Percentiles rank a stretch among this genome's conserved stretches.
These are phyloP conservation scores for Eutypa lata DNA, from an alignment of 2,329 filamentous ascomycete genomes.

Conservation along the genomic window DNA sequence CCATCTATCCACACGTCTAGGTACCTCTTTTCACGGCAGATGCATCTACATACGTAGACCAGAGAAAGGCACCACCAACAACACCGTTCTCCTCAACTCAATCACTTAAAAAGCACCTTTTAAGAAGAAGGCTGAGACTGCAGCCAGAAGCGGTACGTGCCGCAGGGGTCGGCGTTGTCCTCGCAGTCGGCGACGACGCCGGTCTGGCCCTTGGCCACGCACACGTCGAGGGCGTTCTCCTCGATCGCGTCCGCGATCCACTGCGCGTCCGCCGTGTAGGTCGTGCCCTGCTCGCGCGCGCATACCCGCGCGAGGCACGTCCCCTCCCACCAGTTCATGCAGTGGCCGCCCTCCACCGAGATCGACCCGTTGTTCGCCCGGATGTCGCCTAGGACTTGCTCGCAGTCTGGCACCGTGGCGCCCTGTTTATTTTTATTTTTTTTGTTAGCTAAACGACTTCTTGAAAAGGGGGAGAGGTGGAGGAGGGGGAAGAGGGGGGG, in stretches of 20 bases:
- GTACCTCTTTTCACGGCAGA: too few relatives aligned
- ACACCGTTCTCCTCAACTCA: too few relatives aligned
- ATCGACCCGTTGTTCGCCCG: conserved; percentile 7
- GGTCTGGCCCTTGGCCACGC: conserved; percentile 6
- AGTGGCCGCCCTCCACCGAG: conserved; percentile 8
- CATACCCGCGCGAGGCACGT: conserved; percentile 9
- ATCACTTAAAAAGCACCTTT: neutral
- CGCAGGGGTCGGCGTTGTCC: conserved; percentile 8
- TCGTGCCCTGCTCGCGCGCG: conserved; percentile 45
- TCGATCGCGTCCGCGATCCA: conserved; percentile 52
- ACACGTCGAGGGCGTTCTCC: conserved; percentile 6
- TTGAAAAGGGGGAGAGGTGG: too few relatives aligned
- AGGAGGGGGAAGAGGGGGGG: neutral
- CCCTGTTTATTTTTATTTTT: conserved; percentile 7
- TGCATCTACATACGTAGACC: too few relatives aligned
- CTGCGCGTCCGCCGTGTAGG: conserved; percentile 71
- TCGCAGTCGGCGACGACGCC: conserved; percentile 9
- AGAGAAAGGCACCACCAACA: too few relatives aligned
- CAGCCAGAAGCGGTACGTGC: conserved; percentile 8
- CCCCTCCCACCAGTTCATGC: conserved; percentile 16
- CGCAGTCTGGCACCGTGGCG: conserved; percentile 10
- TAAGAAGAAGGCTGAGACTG: conserved; percentile 4
- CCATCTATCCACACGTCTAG: too few relatives aligned
- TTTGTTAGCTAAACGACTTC: neutral
- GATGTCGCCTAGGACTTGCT: conserved; percentile 10